These are phyloP conservation scores for Helicostylum pulchrum DNA, from an alignment of 192 early-diverging fungal species.

Conservation along the genomic window DNA sequence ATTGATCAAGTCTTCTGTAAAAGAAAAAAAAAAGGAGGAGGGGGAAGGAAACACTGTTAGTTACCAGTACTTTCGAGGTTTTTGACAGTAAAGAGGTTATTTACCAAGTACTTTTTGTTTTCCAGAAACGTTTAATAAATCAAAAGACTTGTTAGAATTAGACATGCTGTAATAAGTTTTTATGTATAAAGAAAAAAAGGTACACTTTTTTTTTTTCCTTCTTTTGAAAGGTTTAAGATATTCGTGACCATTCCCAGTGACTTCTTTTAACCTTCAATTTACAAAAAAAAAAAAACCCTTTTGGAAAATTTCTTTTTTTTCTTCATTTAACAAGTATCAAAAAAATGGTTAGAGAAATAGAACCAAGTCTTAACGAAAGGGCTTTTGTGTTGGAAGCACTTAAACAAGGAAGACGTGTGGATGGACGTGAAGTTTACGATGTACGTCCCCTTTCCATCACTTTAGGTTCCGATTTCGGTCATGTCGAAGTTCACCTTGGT, in stretches of 20 bases:
- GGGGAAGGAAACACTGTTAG: no score
- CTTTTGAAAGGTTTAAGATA: not conserved
- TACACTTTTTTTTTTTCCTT: not conserved
- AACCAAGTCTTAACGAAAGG: conserved; percentile 57
- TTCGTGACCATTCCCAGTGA: conserved; percentile 2
- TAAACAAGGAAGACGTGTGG: conserved; percentile 64
- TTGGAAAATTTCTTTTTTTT: no score
- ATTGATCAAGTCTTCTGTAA: not conserved
- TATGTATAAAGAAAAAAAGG: not conserved
- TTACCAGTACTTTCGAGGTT: not conserved
- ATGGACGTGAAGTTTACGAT: conserved; percentile 76
- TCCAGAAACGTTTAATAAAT: conserved; percentile 16
- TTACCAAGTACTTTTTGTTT: conserved; percentile 18
- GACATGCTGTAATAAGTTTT: not conserved
- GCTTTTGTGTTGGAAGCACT: conserved; percentile 74
- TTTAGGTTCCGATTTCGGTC: conserved; percentile 69
- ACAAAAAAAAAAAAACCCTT: no score
- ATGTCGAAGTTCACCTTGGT: conserved; percentile 78
- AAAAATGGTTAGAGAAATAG: conserved; percentile 43
- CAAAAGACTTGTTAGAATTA: conserved; percentile 2
- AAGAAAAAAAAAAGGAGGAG: not conserved
- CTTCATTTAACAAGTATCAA: not conserved
- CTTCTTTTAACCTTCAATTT: not conserved
- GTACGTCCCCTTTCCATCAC: conserved; percentile 63
- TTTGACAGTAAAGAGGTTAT: not conserved